Percentiles rank a stretch among this genome's conserved stretches.
Evolutionary conservation across 306 rosid genomes (phyloP).

Genomic region (Cucumis cinereus): DNA sequence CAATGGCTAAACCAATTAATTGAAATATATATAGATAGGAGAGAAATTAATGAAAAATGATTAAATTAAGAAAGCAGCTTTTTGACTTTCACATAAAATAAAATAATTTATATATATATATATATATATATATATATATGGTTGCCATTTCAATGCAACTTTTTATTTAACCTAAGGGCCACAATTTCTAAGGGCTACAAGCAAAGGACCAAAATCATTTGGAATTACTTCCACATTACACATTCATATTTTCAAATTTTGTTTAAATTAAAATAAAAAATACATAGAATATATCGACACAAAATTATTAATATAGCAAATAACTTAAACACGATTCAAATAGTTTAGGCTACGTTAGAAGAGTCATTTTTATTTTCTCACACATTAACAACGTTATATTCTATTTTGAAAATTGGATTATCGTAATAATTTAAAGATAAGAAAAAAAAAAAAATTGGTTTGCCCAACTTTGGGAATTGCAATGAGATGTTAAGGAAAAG

Average conservation of each 20-base stretch:
- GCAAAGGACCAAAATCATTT: slow-evolving; percentile 3
- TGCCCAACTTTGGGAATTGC: not conserved
- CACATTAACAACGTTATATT: not conserved
- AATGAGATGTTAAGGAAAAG: not conserved
- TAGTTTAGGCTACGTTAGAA: too few relatives aligned
- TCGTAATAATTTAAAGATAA: too few relatives aligned
- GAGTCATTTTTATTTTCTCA: not conserved
- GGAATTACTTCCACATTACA: slow-evolving; percentile 6
- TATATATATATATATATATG: too few relatives aligned
- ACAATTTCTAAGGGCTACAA: not conserved
- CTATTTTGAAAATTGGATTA: not conserved
- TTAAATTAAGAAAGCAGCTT: not conserved
- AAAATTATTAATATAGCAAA: too few relatives aligned
- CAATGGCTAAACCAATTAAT: too few relatives aligned
- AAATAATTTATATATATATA: too few relatives aligned
- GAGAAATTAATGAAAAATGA: not conserved
- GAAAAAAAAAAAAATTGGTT: not conserved
- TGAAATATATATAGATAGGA: too few relatives aligned
- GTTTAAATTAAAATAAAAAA: too few relatives aligned
- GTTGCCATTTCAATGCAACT: not conserved
- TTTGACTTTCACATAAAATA: not conserved
- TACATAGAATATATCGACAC: too few relatives aligned
- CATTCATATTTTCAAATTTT: not conserved
- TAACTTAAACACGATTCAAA: not conserved
- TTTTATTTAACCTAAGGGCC: not conserved